Evolutionary conservation across 2,329 filamentous ascomycete species (phyloP), one percentile per base, ranked within the genome.

Genomic region (Ceratocystis colombiana): DNA sequence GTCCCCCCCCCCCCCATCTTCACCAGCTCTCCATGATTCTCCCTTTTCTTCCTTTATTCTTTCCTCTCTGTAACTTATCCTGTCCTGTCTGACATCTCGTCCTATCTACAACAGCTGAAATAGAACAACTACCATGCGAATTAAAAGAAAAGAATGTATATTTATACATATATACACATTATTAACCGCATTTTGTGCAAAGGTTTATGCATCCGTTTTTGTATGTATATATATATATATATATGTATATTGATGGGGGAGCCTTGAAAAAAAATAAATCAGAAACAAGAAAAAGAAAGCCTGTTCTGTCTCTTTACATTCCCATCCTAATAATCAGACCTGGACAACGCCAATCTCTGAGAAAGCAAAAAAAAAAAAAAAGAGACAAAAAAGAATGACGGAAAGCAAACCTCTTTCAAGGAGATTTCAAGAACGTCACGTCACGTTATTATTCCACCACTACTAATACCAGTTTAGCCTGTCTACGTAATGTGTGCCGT

Each of bases 401-500:
- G 20, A 48, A 48, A 20, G 20, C 15, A 48, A 5, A 10, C 46
- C 17, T 20, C 20, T 41, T 41, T 41, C 37, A 12, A 12, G 10
- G 8, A 12, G 8, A 41, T 41, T 10, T 41, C 1, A 41, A 22
- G 4, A 48, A 48, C 20, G 17, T n/a, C 46, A n/a, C 20, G 46
- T 7, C 46, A 17, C 17, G 6, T 48, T 48, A 15, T 22, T 8
- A 48, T 22, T 20, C 17, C 6, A 22, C 17, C 17, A 22, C 20
- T n/a, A 12, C 37, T 4, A 37, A 37, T 37, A 15, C 37, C 37
- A 41, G 37, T 4, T 41, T 4, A 10, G 46, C 10, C 46, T 22
- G 46, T 48, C 46, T 20, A 48, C 46, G 46, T 48, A 48, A 48
- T 48, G 46, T 48, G 46, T 48, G 46, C 46, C 46, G 46, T 48